These are phyloP conservation scores for Phytophthora fragariaefolia DNA, from an alignment of 352 stramenopile species.

Conservation along the genomic window DNA sequence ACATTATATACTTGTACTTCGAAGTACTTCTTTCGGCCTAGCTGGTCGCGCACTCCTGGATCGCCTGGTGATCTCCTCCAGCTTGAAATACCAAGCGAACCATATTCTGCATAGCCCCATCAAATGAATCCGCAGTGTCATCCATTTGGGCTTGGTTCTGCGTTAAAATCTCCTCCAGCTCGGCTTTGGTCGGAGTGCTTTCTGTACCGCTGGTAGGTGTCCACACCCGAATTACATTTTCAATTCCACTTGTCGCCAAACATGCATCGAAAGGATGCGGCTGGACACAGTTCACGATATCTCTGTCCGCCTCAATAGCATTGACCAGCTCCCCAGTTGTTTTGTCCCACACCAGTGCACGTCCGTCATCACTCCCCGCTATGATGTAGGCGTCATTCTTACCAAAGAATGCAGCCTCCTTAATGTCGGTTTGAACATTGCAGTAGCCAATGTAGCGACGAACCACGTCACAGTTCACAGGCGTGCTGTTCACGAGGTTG, in stretches of 20 bases:
- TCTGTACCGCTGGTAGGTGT: conserved; percentile 57
- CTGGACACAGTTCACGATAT: conserved; percentile 92
- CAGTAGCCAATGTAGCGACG: conserved; percentile 87
- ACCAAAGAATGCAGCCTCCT: conserved; percentile 90
- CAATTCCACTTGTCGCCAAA: conserved; percentile 84
- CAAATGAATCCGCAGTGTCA: conserved; percentile 50
- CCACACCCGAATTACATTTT: conserved; percentile 85
- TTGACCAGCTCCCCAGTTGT: conserved; percentile 80
- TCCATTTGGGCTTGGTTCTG: conserved; percentile 79
- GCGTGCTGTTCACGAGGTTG: conserved; percentile 36
- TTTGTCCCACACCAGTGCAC: conserved; percentile 89
- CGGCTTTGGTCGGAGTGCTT: conserved; percentile 46
- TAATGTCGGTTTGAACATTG: conserved; percentile 92
- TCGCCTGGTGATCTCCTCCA: conserved; percentile 53
- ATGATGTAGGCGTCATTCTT: conserved; percentile 88
- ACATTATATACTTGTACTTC: neutral
- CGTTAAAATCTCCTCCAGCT: conserved; percentile 59
- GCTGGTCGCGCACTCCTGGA: conserved; percentile 76
- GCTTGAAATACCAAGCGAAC: conserved; percentile 77
- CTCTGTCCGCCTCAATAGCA: conserved; percentile 80
- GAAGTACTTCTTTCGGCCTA: conserved; percentile 21
- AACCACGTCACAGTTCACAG: conserved; percentile 70
- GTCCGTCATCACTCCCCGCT: conserved; percentile 87
- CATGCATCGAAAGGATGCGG: conserved; percentile 80
- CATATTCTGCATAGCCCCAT: conserved; percentile 61